These are phyloP conservation scores for Hamamelis virginiana DNA, from an alignment of 164 flowering plant genomes.

Conservation along the genomic window DNA sequence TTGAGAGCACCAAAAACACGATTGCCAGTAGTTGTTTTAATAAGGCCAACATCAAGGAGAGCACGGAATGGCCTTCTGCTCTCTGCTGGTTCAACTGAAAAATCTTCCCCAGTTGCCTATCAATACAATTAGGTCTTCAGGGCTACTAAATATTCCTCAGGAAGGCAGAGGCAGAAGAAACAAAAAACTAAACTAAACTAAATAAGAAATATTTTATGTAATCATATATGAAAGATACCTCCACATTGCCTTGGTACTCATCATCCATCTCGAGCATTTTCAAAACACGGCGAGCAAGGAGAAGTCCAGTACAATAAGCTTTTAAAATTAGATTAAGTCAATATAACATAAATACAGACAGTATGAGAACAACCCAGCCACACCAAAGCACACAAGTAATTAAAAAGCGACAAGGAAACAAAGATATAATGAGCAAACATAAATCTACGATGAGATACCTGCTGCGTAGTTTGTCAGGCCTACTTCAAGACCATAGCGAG, in stretches of 20 bases:
- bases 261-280: conserved; percentile 60
- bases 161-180: too few species aligned
- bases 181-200: too few species aligned
- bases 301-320: conserved; percentile 74
- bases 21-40: conserved; percentile 62
- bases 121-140: not conserved
- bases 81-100: conserved; percentile 62
- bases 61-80: conserved; percentile 71
- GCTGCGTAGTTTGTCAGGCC: conserved; percentile 93
- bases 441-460: conserved; percentile 33
- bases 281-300: conserved; percentile 58
- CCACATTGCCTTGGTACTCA: conserved; percentile 60
- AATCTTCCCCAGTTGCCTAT: conserved; percentile 68
- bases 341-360: not conserved
- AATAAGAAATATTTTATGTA: too few species aligned
- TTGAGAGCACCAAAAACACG: conserved; percentile 70
- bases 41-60: conserved; percentile 65
- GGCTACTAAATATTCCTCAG: not conserved
- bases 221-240: conserved; percentile 26
- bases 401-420: not conserved
- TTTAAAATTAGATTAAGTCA: not conserved
- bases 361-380: not conserved
- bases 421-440: not conserved
- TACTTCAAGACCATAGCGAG: conserved; percentile 75
- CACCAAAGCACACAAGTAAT: not conserved